Evolutionary conservation across 2,329 filamentous ascomycete species (phyloP).

Genomic region (Hansfordia pulvinata): DNA sequence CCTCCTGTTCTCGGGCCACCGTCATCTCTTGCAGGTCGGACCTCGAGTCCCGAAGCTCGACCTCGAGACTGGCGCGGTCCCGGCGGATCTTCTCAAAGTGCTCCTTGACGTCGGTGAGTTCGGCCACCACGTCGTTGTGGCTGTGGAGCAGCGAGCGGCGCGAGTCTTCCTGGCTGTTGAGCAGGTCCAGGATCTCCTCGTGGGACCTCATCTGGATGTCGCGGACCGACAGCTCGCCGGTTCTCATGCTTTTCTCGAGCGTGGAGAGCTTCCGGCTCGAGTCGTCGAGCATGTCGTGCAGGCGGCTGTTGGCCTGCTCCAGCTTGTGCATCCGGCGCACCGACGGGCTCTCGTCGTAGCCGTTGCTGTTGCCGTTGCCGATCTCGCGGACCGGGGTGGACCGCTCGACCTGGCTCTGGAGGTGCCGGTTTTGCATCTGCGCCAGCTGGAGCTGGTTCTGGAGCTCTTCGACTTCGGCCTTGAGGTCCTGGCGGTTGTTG

Average conservation of each 20-base stretch:
- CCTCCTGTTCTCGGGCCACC: constrained; percentile 70
- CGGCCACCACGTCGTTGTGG: constrained; percentile 74
- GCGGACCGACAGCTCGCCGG: constrained; percentile 75
- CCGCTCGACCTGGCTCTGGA: constrained; percentile 75
- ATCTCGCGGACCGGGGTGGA: constrained; percentile 46
- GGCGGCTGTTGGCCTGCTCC: constrained; percentile 78
- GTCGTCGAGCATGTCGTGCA: constrained; percentile 91
- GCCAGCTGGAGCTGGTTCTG: constrained; percentile 90
- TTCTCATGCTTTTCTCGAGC: constrained; percentile 74
- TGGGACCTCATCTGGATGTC: constrained; percentile 90
- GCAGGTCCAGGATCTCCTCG: constrained; percentile 82
- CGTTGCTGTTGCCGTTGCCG: no score
- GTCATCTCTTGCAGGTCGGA: constrained; percentile 76
- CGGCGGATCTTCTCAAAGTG: constrained; percentile 81
- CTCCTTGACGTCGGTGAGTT: constrained; percentile 74
- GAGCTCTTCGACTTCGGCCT: constrained; percentile 78
- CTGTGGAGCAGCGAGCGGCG: constrained; percentile 68
- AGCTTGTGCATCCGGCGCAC: constrained; percentile 75
- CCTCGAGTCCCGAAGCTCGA: constrained; percentile 72
- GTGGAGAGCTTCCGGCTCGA: constrained; percentile 85
- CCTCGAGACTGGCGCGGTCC: constrained; percentile 64
- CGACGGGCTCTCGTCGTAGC: constrained; percentile 64
- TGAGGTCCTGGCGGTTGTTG: constrained; percentile 83
- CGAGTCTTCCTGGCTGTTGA: constrained; percentile 87
- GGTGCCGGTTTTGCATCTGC: constrained; percentile 89